phyloP scores from a whole-genome alignment of 2,329 filamentous ascomycete species.

The Tolypocladium tropicale region DNA sequence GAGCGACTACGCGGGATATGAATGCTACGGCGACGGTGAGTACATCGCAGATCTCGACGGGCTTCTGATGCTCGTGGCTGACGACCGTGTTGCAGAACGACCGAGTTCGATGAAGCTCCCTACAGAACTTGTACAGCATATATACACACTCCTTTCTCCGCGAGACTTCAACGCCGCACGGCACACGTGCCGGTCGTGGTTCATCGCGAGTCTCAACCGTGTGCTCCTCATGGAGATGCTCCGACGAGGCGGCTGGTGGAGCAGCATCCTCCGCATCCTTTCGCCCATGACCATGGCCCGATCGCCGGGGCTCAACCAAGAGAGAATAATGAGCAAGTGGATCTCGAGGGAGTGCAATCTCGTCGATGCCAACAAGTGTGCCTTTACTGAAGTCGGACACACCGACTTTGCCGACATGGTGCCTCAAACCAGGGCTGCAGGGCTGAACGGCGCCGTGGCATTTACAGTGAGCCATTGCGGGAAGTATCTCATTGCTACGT shows the following conservation, averaged over 20 bases:
- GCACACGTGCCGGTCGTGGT: conserved; percentile 49
- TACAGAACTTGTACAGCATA: conserved; percentile 25
- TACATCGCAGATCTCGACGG: too few relatives aligned
- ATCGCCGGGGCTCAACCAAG: conserved; percentile 10
- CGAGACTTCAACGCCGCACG: conserved; percentile 48
- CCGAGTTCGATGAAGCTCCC: conserved; percentile 17
- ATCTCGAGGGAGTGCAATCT: conserved; percentile 28
- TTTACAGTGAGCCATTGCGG: conserved; percentile 49
- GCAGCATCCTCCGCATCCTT: conserved; percentile 18
- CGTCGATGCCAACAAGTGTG: conserved; percentile 7
- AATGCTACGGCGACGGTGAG: neutral
- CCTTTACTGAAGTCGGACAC: conserved; percentile 21
- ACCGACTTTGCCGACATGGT: conserved; percentile 26
- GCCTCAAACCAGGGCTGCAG: conserved; percentile 7
- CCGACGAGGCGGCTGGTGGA: conserved; percentile 44
- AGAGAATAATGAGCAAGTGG: conserved; percentile 28
- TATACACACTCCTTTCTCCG: conserved; percentile 22
- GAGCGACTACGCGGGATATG: neutral
- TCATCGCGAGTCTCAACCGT: conserved; percentile 43
- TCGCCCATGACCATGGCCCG: conserved; percentile 9
- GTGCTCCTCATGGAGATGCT: conserved; percentile 42
- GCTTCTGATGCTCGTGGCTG: neutral
- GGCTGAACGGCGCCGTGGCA: conserved; percentile 17
- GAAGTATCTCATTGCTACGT: conserved; percentile 44
- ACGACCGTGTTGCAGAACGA: conserved; percentile 1